phyloP scores from a whole-genome alignment of 495 filamentous ascomycete species.

The Cercophora samala region DNA sequence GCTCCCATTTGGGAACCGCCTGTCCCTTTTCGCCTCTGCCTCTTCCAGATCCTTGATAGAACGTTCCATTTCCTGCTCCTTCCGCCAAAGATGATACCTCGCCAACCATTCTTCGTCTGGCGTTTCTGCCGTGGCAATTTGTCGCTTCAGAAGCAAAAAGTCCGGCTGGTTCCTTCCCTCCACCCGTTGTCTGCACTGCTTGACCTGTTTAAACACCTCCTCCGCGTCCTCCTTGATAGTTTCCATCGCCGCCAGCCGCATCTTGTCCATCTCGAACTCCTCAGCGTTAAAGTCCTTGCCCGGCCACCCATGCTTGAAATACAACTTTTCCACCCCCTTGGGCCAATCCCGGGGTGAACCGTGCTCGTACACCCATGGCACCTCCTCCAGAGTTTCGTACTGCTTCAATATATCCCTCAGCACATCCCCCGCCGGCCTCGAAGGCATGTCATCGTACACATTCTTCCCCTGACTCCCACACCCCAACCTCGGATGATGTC shows the following conservation, averaged over 20 bases:
- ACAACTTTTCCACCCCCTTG: constrained; percentile 4
- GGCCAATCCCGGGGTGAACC: background rate
- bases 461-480: background rate
- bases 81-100: background rate
- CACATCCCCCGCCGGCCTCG: constrained; percentile 22
- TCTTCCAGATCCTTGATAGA: background rate
- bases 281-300: constrained; percentile 18
- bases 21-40: background rate
- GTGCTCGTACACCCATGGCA: constrained; percentile 9
- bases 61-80: background rate
- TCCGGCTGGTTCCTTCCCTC: background rate
- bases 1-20: background rate
- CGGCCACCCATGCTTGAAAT: constrained; percentile 22
- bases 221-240: background rate
- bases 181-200: background rate
- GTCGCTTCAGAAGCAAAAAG: background rate
- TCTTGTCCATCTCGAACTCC: constrained; percentile 7
- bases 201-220: background rate
- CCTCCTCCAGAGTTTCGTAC: constrained; percentile 13
- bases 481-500: background rate
- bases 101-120: background rate
- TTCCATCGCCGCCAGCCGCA: background rate
- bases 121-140: background rate
- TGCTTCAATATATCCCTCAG: constrained; percentile 22
- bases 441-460: constrained; percentile 15